phyloP scores from a whole-genome alignment of 2,329 filamentous ascomycete species.

The Berkeleyomyces rouxiae region DNA sequence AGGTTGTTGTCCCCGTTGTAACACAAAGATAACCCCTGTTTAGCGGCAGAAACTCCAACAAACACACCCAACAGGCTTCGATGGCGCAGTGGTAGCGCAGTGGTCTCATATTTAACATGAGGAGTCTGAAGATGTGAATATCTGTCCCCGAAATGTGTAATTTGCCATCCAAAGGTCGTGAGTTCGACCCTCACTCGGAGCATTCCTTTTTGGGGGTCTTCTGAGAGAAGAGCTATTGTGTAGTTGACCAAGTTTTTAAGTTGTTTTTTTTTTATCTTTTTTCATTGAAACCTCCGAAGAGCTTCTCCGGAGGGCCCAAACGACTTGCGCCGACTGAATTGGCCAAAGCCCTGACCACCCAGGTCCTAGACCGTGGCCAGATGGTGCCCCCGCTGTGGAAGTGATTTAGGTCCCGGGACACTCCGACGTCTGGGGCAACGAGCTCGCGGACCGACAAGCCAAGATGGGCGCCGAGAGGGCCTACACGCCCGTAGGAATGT shows the following conservation, averaged over 20 bases:
- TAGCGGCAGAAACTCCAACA: background rate
- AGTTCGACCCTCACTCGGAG: slow-evolving; percentile 15
- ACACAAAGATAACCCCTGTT: background rate
- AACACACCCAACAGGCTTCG: slow-evolving; percentile 9
- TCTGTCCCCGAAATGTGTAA: slow-evolving; percentile 1
- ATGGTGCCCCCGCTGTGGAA: no score
- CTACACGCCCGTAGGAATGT: no score
- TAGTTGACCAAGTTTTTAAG: background rate
- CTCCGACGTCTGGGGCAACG: no score
- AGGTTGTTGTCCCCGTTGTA: no score
- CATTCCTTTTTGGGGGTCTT: slow-evolving; percentile 5
- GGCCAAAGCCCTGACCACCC: no score
- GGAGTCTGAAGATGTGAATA: slow-evolving; percentile 8
- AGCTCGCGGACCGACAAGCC: no score
- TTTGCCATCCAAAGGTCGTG: slow-evolving; percentile 15
- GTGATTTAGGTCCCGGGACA: no score
- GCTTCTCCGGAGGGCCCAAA: no score
- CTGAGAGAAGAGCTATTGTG: background rate
- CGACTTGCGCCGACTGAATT: no score
- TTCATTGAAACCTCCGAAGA: background rate
- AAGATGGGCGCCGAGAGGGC: no score
- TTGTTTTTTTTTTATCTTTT: background rate
- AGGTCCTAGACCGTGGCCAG: no score
- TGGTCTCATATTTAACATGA: slow-evolving; percentile 12
- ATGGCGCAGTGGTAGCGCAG: slow-evolving; percentile 14